phyloP scores from a whole-genome alignment of 257 asterid genomes.

The Ballota nigra region DNA sequence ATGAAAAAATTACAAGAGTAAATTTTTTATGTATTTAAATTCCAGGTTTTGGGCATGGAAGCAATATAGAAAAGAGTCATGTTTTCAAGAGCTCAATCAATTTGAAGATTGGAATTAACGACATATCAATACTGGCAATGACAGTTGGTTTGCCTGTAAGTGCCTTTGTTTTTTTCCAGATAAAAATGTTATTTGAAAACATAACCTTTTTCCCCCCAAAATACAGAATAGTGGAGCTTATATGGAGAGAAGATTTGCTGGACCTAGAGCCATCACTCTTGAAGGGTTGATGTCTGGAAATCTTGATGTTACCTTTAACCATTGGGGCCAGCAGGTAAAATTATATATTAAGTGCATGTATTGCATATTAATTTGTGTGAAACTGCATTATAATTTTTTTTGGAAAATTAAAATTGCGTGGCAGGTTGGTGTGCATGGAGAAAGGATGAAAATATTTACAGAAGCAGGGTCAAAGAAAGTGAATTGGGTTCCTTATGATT shows the following conservation, averaged over 20 bases:
- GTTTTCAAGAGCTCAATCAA: constrained; percentile 49
- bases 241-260: constrained; percentile 95
- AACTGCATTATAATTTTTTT: too few species aligned
- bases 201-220: background rate
- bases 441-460: constrained; percentile 43
- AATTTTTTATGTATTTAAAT: too few species aligned
- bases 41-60: constrained; percentile 81
- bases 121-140: constrained; percentile 61
- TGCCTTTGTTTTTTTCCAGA: background rate
- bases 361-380: too few species aligned
- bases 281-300: constrained; percentile 92
- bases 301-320: constrained; percentile 63
- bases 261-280: constrained; percentile 63
- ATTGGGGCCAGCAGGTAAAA: constrained; percentile 76
- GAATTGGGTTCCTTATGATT: constrained; percentile 39
- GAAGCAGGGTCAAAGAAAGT: constrained; percentile 65
- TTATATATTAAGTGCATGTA: too few species aligned
- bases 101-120: constrained; percentile 54
- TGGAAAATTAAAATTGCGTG: too few species aligned
- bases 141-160: constrained; percentile 86
- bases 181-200: background rate
- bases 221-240: constrained; percentile 90
- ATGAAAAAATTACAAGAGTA: too few species aligned
- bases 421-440: constrained; percentile 73
- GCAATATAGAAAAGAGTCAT: constrained; percentile 75